A percentile compares a stretch with the other conserved stretches of the same genome.
phyloP scores from a whole-genome alignment of 129 eudicot genomes.

The Gnaphalium uliginosum region DNA sequence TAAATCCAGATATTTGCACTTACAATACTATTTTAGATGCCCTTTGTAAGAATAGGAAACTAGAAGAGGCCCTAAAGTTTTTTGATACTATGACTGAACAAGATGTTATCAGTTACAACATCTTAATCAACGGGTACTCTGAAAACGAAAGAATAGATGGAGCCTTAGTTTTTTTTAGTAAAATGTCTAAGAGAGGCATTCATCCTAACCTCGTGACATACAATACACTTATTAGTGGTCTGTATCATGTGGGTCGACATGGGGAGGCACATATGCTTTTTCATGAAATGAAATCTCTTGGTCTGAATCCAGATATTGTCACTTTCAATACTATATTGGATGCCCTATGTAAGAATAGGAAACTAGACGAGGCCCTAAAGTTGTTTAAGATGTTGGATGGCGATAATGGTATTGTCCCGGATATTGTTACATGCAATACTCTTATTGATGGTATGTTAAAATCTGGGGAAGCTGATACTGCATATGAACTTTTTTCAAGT shows the following conservation, averaged over 20 bases:
- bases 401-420: conserved; percentile 29
- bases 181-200: conserved; percentile 33
- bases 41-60: conserved; percentile 29
- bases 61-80: conserved; percentile 25
- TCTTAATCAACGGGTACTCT: conserved; percentile 31
- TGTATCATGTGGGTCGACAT: conserved; percentile 28
- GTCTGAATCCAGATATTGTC: conserved; percentile 34
- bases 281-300: conserved; percentile 33
- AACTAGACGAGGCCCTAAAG: conserved; percentile 29
- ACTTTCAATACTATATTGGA: conserved; percentile 34
- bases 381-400: conserved; percentile 29
- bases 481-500: conserved; percentile 30
- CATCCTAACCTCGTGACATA: conserved; percentile 30
- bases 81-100: conserved; percentile 29
- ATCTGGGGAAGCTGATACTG: conserved; percentile 33
- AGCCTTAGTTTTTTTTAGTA: conserved; percentile 19
- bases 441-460: conserved; percentile 42
- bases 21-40: conserved; percentile 32
- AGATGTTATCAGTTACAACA: conserved; percentile 31
- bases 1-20: conserved; percentile 24
- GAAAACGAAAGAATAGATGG: conserved; percentile 25
- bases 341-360: conserved; percentile 31
- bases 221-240: conserved; percentile 30
- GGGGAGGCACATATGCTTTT: conserved; percentile 28
- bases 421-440: conserved; percentile 35